Evolutionary conservation across 495 filamentous ascomycete genomes (phyloP).

Genomic region (Penicillium daleae): DNA sequence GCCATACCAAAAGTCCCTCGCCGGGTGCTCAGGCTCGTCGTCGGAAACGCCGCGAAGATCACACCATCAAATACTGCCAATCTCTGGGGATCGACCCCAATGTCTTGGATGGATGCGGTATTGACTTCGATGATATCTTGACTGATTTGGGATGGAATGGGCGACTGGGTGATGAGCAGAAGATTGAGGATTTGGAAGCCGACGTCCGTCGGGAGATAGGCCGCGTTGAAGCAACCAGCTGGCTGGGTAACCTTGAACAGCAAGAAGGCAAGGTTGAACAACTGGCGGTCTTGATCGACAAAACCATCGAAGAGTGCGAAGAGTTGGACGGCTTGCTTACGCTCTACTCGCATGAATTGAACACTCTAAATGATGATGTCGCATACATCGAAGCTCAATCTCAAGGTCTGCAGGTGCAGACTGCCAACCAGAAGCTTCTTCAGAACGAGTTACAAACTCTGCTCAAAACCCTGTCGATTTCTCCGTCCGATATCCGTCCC

Average conservation of each 20-base stretch:
- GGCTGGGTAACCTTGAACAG: constrained; percentile 85
- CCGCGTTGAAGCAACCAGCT: constrained; percentile 88
- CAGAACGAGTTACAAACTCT: constrained; percentile 83
- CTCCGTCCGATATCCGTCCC: constrained; percentile 69
- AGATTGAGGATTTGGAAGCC: constrained; percentile 79
- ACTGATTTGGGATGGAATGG: constrained; percentile 92
- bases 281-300: constrained; percentile 82
- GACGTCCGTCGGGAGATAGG: constrained; percentile 87
- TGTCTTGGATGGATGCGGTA: constrained; percentile 67
- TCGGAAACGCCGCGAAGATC: constrained; percentile 68
- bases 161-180: constrained; percentile 67
- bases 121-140: constrained; percentile 76
- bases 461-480: constrained; percentile 85
- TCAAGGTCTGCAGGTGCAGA: constrained; percentile 94
- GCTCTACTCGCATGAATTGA: constrained; percentile 90
- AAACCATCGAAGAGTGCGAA: constrained; percentile 89
- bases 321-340: constrained; percentile 92
- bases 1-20: constrained; percentile 41
- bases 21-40: constrained; percentile 50
- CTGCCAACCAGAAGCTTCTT: constrained; percentile 93
- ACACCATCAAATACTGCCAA: constrained; percentile 78
- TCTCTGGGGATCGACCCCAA: constrained; percentile 72
- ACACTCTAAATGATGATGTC: constrained; percentile 92
- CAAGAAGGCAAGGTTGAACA: constrained; percentile 86
- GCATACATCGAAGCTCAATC: constrained; percentile 96